These are phyloP conservation scores for Gaultheria prostrata DNA, from an alignment of 148 eudicot species.

Conservation along the genomic window DNA sequence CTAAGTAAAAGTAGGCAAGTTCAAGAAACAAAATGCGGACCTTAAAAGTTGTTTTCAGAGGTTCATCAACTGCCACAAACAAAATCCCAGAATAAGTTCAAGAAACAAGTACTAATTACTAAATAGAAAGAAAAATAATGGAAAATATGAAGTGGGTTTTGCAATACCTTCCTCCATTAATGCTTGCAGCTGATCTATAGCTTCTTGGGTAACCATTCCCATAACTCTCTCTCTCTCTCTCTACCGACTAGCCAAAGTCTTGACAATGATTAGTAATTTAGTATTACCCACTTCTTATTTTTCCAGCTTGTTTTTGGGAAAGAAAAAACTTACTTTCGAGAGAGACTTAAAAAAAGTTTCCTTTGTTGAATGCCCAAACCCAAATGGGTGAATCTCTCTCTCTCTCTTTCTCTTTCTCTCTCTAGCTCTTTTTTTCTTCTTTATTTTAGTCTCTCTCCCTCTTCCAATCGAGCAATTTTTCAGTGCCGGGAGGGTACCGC, in stretches of 20 bases:
- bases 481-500: too few relatives aligned
- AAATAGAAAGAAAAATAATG: background rate
- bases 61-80: slow-evolving; percentile 50
- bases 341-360: background rate
- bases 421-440: background rate
- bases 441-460: background rate
- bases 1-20: background rate
- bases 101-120: background rate
- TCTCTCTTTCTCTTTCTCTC: background rate
- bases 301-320: background rate
- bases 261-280: slow-evolving; percentile 4
- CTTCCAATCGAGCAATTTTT: too few relatives aligned
- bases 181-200: slow-evolving; percentile 35
- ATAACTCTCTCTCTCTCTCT: slow-evolving; percentile 7
- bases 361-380: background rate
- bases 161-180: slow-evolving; percentile 44
- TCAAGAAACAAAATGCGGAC: slow-evolving; percentile 25
- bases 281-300: background rate
- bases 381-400: background rate
- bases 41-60: slow-evolving; percentile 48
- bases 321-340: background rate
- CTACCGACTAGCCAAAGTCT: background rate
- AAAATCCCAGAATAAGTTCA: background rate
- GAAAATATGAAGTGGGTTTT: background rate
- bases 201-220: slow-evolving; percentile 41